Conservation (phyloP, 192 early-diverging fungal genomes). For the Chytriomyces hyalinus region DNA sequence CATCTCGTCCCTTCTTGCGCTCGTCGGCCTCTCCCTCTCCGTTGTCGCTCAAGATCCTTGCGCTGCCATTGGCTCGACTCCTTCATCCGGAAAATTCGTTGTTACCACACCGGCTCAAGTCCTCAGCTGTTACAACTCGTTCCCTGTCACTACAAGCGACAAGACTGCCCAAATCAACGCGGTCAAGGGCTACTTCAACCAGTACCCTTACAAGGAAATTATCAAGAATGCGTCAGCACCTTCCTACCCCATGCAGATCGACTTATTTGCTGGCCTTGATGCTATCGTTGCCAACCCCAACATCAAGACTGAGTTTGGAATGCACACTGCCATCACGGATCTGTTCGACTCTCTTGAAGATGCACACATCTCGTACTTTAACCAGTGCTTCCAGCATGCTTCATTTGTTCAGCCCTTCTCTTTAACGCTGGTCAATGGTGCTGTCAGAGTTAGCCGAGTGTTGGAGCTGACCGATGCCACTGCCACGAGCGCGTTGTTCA, state of each 20-base stretch:
- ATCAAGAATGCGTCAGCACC: background rate
- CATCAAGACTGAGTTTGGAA: constrained; percentile 10
- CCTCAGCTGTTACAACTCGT: constrained; percentile 18
- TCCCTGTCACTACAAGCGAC: constrained; percentile 4
- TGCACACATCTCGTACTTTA: constrained; percentile 5
- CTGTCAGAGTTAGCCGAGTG: too few relatives aligned
- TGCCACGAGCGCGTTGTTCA: too few relatives aligned
- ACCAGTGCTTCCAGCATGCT: background rate
- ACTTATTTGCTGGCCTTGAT: constrained; percentile 10
- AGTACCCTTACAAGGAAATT: constrained; percentile 26
- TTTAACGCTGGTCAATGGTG: background rate
- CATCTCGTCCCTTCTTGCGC: too few relatives aligned
- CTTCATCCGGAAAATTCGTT: too few relatives aligned
- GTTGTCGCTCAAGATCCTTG: too few relatives aligned
- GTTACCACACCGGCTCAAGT: too few relatives aligned
- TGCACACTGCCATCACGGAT: constrained; percentile 4
- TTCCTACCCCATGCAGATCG: background rate
- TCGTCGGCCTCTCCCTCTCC: too few relatives aligned
- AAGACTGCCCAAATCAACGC: constrained; percentile 25
- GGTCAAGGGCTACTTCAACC: constrained; percentile 31
- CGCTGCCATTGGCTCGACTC: too few relatives aligned
- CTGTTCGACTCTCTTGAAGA: constrained; percentile 8
- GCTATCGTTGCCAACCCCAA: constrained; percentile 3
- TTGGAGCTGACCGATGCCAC: too few relatives aligned
- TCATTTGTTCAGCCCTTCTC: constrained; percentile 9